phyloP scores from a whole-genome alignment of 352 stramenopile species.

The Blastocystis sp. region DNA sequence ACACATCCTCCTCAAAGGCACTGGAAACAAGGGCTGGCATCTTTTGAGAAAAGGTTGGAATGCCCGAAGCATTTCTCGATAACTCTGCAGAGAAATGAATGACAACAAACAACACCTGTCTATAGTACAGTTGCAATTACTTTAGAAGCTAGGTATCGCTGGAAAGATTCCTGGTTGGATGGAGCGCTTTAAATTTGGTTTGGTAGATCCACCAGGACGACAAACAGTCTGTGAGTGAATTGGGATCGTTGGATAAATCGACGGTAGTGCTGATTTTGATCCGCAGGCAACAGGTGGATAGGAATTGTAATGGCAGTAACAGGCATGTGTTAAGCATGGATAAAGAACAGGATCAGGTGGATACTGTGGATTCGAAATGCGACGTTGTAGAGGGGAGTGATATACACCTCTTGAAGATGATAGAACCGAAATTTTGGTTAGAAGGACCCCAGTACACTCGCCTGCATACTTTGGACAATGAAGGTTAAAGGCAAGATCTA shows the following conservation, averaged over 20 bases:
- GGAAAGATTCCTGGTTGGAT: neutral
- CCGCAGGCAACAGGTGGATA: neutral
- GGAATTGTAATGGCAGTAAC: neutral
- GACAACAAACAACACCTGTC: neutral
- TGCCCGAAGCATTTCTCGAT: too few species aligned
- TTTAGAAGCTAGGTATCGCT: neutral
- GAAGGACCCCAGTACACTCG: neutral
- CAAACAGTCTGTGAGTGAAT: too few species aligned
- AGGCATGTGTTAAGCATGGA: neutral
- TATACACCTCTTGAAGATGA: neutral
- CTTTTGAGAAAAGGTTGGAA: neutral
- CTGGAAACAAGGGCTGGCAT: neutral
- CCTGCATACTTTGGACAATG: neutral
- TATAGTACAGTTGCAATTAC: constrained; percentile 10
- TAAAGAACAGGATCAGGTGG: neutral
- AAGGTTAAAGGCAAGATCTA: constrained; percentile 27
- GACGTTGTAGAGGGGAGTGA: neutral
- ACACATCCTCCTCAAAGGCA: neutral
- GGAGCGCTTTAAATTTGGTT: too few species aligned
- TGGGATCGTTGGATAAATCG: neutral
- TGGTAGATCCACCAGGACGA: too few species aligned
- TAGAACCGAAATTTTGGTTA: constrained; percentile 10
- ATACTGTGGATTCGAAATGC: neutral
- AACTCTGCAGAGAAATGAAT: neutral
- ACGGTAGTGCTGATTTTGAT: neutral